These are phyloP conservation scores for Nitzschia inconspicua DNA, from an alignment of 108 stramenopile species.

Conservation along the genomic window DNA sequence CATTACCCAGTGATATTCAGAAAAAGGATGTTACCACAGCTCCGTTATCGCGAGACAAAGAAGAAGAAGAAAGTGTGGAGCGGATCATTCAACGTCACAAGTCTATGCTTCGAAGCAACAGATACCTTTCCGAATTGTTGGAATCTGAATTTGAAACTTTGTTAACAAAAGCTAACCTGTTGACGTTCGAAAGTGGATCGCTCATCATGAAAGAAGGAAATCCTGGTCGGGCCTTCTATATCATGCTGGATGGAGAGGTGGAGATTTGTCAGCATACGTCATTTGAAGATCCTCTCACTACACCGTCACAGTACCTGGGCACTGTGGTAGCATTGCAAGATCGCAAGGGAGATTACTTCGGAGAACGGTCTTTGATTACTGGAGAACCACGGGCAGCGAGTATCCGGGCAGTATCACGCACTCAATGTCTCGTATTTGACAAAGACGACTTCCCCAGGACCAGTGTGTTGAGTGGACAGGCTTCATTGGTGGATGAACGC, in stretches of 20 bases:
- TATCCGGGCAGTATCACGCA: conserved; percentile 67
- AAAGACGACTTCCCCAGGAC: conserved; percentile 67
- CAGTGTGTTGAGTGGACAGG: conserved; percentile 64
- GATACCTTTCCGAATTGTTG: conserved; percentile 55
- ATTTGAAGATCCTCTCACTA: conserved; percentile 80
- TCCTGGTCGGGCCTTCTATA: conserved; percentile 75
- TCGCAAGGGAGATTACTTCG: conserved; percentile 73
- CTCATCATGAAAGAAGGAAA: conserved; percentile 82
- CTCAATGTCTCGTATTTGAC: conserved; percentile 68
- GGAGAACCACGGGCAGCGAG: conserved; percentile 88
- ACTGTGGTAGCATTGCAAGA: conserved; percentile 72
- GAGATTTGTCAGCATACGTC: conserved; percentile 76
- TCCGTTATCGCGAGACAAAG: neutral
- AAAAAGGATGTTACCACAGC: conserved; percentile 54
- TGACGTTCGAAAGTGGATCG: conserved; percentile 70
- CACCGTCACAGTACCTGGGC: conserved; percentile 63
- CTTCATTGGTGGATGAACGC: conserved; percentile 39
- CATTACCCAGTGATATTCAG: conserved; percentile 7
- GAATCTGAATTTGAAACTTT: conserved; percentile 67
- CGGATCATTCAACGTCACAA: conserved; percentile 5
- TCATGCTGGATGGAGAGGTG: conserved; percentile 78
- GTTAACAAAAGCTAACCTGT: conserved; percentile 56
- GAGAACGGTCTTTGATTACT: conserved; percentile 87
- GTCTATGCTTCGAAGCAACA: conserved; percentile 38
- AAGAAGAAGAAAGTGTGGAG: conserved; percentile 4